Base-by-base conservation (phyloP, 164 flowering plant species). In the Magnolia officinalis region DNA sequence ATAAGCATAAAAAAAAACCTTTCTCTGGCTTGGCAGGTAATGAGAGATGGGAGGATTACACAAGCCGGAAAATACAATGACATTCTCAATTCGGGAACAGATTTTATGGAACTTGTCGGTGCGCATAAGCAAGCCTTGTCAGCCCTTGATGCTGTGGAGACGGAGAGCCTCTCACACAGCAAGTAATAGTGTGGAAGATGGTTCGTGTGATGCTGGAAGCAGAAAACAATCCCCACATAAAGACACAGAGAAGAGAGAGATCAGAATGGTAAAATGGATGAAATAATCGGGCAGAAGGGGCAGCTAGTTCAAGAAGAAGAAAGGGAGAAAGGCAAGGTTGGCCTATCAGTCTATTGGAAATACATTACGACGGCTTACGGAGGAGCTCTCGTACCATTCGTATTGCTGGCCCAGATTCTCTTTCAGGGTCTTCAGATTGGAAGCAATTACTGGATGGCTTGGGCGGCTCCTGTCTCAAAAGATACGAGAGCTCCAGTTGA, bases 401-500 rank as follows among this genome's bases (percentile, higher is more conserved):
- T 90, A 78, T 73, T 96, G 76, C 73, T 94, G 67, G 79, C 84
- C n/a, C 90, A 86, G 65, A 64, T 85, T 78, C 75, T 88, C 37
- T 92, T 91, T 82, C 29, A 26, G 29, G 29, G 2, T 26, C 29
- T 26, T 26, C 94, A 96, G 77, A 94, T 94, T 74, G 92, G 86
- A 67, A 92, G 98, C 85, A 94, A 96, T 75, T 96, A 91, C 69
- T 96, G 99, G 99, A 96, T 96, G 95, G 95, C 96, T 50, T 91
- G 89, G 95, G 97, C 94, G 50, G 81, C 90, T 78, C 98, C 99
- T 1, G 86, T 86, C 8, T 89, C 97, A 6, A 77, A 77, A 72
- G 89, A 86, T 77, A 83, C 7, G 13, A n/a, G 82, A 77, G 84
- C 96, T 72, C 67, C 83, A 4, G 95, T 91, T 59, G 50, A 49